These are phyloP conservation scores for Neurospora crassa DNA, from an alignment of 2,329 filamentous ascomycete species.

Conservation along the genomic window DNA sequence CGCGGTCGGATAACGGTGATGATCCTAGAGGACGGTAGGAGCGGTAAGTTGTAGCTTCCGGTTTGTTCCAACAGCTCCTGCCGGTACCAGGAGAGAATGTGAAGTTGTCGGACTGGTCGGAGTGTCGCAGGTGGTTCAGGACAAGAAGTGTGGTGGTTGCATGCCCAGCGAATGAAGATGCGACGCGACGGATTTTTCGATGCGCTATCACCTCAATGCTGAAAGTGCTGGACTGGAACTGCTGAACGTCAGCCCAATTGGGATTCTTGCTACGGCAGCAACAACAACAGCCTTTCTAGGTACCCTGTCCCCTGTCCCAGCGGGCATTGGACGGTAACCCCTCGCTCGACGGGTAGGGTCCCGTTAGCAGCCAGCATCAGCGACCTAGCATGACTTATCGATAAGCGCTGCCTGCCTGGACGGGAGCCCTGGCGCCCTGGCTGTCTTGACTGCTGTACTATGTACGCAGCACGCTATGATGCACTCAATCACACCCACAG, in stretches of 20 bases:
- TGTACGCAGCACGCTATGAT: neutral
- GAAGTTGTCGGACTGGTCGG: neutral
- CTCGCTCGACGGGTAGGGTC: neutral
- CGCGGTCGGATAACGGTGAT: neutral
- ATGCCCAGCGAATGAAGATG: constrained; percentile 4
- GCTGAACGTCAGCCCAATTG: neutral
- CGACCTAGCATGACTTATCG: neutral
- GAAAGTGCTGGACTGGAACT: constrained; percentile 1
- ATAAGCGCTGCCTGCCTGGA: neutral
- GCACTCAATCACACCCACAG: no score
- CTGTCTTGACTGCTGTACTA: neutral
- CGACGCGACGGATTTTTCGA: constrained; percentile 12
- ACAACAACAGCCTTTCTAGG: no score
- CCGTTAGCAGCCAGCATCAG: neutral
- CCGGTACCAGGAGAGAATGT: neutral
- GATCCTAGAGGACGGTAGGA: neutral
- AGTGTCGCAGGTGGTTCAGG: neutral
- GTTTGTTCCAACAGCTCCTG: neutral
- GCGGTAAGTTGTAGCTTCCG: neutral
- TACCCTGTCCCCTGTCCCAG: neutral
- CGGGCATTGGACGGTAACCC: neutral
- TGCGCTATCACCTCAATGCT: neutral
- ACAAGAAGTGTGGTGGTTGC: neutral
- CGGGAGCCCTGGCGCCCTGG: neutral
- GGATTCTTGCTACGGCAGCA: neutral